phyloP scores from a whole-genome alignment of 2,329 filamentous ascomycete species.

The Fusarium sp. region DNA sequence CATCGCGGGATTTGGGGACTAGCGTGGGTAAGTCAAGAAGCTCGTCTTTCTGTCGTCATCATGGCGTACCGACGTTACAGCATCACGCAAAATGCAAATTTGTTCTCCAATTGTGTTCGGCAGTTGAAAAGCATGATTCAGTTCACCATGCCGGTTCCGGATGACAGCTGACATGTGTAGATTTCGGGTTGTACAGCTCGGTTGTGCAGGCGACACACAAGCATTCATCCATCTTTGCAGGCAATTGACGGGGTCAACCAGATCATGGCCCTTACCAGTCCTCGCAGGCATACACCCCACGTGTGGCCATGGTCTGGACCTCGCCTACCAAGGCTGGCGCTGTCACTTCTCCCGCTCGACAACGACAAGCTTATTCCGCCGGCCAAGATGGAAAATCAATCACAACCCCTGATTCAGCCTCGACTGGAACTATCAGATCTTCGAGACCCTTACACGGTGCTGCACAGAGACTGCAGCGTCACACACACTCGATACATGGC shows the following conservation, averaged over 20 bases:
- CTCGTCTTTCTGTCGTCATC: slow-evolving; percentile 31
- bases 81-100: background rate
- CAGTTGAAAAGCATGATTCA: background rate
- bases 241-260: slow-evolving; percentile 50
- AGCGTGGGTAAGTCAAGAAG: slow-evolving; percentile 67
- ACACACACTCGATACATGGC: background rate
- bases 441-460: slow-evolving; percentile 1
- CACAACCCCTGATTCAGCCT: slow-evolving; percentile 1
- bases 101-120: background rate
- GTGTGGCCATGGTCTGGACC: slow-evolving; percentile 53
- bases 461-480: slow-evolving; percentile 4
- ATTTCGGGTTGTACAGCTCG: slow-evolving; percentile 77
- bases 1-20: slow-evolving; percentile 72
- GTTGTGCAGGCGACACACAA: slow-evolving; percentile 88
- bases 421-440: slow-evolving; percentile 4
- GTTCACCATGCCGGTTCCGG: background rate
- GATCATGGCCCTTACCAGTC: slow-evolving; percentile 37
- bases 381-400: slow-evolving; percentile 14
- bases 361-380: slow-evolving; percentile 5
- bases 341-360: background rate
- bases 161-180: slow-evolving; percentile 52
- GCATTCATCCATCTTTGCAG: slow-evolving; percentile 78
- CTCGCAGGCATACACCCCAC: slow-evolving; percentile 39
- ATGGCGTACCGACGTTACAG: background rate
- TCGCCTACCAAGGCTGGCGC: slow-evolving; percentile 14